Evolutionary conservation across 1,284 basidiomycete genomes (phyloP).

Genomic region (Ceratobasidium sp.): DNA sequence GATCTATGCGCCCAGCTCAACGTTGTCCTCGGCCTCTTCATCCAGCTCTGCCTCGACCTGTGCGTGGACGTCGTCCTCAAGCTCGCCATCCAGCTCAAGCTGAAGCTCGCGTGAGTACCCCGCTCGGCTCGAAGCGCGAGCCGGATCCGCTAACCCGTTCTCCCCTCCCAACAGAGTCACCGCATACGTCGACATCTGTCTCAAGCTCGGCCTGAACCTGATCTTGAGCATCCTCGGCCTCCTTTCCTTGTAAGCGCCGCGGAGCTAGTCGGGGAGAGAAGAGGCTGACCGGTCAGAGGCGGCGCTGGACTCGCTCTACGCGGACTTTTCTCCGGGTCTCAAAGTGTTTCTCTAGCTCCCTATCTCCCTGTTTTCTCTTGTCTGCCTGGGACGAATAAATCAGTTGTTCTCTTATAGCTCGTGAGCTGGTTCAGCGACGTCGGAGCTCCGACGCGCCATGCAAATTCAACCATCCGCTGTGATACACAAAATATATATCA

Average conservation of each 20-base stretch:
- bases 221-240: conserved; percentile 16
- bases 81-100: not conserved
- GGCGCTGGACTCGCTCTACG: not conserved
- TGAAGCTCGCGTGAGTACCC: conserved; percentile 30
- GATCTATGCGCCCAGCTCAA: not conserved
- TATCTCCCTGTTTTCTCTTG: not conserved
- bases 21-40: not conserved
- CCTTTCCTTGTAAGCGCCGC: conserved; percentile 3
- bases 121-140: not conserved
- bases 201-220: not conserved
- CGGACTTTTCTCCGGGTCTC: not conserved
- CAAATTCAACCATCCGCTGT: too few species aligned
- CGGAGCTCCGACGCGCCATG: too few species aligned
- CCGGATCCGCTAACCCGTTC: not conserved
- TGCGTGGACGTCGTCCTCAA: not conserved
- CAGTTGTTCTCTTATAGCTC: too few species aligned
- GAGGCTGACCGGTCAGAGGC: not conserved
- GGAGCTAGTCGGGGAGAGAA: not conserved
- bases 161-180: too few species aligned
- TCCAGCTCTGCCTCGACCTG: conserved; percentile 1
- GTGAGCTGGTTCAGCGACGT: too few species aligned
- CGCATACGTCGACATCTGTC: not conserved
- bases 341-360: not conserved
- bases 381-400: too few species aligned
- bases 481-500: too few species aligned